phyloP scores from a whole-genome alignment of 2,329 filamentous ascomycete genomes.

The Neonectria magnoliae region DNA sequence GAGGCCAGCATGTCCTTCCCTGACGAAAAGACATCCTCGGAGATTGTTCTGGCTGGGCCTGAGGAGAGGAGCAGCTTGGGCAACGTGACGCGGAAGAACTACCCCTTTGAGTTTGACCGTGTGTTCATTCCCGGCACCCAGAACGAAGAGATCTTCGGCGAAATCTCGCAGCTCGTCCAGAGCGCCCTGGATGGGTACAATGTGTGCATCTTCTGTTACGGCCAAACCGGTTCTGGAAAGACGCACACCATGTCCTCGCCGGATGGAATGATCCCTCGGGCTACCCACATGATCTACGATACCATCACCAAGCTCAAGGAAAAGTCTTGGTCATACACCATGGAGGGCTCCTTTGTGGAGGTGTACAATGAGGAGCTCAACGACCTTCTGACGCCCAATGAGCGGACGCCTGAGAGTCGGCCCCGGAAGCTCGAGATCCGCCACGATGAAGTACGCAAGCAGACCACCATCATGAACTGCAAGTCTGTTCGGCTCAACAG shows the following conservation, averaged over 20 bases:
- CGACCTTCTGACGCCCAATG: constrained; percentile 74
- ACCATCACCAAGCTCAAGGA: constrained; percentile 84
- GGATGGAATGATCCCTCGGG: constrained; percentile 95
- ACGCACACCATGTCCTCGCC: constrained; percentile 93
- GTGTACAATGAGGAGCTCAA: constrained; percentile 99
- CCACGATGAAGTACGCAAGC: constrained; percentile 83
- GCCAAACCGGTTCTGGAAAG: constrained; percentile 96
- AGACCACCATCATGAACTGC: constrained; percentile 84
- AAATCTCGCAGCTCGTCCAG: constrained; percentile 96
- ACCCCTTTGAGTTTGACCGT: constrained; percentile 90
- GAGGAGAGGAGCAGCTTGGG: constrained; percentile 86
- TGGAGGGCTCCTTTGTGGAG: constrained; percentile 95
- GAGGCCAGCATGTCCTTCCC: constrained; percentile 82
- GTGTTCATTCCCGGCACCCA: constrained; percentile 83
- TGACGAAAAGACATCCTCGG: constrained; percentile 84
- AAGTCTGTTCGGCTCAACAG: constrained; percentile 81
- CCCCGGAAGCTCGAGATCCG: constrained; percentile 86
- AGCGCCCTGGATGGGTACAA: constrained; percentile 97
- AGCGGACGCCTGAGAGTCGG: constrained; percentile 75
- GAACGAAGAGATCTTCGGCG: constrained; percentile 91
- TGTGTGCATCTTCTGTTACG: constrained; percentile 98
- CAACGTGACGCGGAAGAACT: constrained; percentile 78
- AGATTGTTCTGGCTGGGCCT: constrained; percentile 84
- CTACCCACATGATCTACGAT: constrained; percentile 92
- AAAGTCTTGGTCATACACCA: constrained; percentile 93